Evolutionary conservation across 331 rosid species (phyloP).

Genomic region (Stylosanthes scabra): DNA sequence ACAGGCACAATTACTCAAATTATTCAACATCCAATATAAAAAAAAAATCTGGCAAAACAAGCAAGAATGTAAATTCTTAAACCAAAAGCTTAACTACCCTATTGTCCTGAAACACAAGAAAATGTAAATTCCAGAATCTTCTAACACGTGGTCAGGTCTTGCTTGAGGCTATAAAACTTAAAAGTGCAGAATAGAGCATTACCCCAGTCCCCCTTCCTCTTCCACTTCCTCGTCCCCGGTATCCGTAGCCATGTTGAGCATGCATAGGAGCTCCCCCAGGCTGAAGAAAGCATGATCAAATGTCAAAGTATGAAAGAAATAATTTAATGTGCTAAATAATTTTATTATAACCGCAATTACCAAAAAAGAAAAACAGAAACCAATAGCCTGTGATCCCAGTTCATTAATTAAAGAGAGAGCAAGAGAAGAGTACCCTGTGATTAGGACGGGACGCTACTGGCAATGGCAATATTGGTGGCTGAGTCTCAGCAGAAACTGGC

Average conservation of each 20-base stretch:
- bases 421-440: conserved; percentile 56
- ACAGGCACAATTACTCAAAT: conserved; percentile 1
- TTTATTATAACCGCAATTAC: no score
- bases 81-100: neutral
- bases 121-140: conserved; percentile 4
- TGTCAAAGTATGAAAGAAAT: conserved; percentile 23
- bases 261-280: conserved; percentile 64
- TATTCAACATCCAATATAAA: conserved; percentile 5
- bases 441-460: conserved; percentile 59
- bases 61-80: neutral
- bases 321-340: neutral
- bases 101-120: neutral
- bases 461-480: conserved; percentile 84
- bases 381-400: no score
- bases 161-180: neutral
- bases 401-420: conserved; percentile 20
- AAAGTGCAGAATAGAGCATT: conserved; percentile 38
- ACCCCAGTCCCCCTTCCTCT: conserved; percentile 86
- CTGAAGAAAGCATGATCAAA: conserved; percentile 49
- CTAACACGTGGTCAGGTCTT: neutral
- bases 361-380: no score
- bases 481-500: conserved; percentile 63
- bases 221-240: conserved; percentile 82
- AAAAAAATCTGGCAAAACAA: neutral
- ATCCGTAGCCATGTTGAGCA: conserved; percentile 53